A percentile compares a stretch with the other conserved stretches of the same genome.
phyloP scores from a whole-genome alignment of 257 asterid genomes.

The Solanum commersonii region DNA sequence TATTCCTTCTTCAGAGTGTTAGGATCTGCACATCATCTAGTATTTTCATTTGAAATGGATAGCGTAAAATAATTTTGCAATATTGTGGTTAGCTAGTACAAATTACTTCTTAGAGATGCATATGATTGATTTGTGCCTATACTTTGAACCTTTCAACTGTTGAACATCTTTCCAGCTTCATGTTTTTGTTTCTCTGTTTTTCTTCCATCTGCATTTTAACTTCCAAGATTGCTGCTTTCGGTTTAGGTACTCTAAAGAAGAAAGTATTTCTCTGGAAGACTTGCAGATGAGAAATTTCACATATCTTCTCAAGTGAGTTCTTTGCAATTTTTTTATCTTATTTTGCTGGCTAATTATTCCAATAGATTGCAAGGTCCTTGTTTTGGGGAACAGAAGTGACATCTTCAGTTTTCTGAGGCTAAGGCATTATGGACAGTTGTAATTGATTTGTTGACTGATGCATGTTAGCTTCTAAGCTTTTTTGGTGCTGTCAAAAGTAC shows the following conservation, averaged over 20 bases:
- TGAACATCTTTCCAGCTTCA: neutral
- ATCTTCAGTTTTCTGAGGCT: neutral
- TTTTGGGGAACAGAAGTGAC: neutral
- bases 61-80: neutral
- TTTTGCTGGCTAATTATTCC: neutral
- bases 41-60: neutral
- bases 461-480: neutral
- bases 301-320: slow-evolving; percentile 64
- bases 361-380: neutral
- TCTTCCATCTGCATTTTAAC: neutral
- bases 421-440: neutral
- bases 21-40: neutral
- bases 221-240: neutral
- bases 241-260: slow-evolving; percentile 91
- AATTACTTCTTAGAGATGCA: neutral
- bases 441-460: neutral
- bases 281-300: slow-evolving; percentile 56
- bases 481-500: neutral
- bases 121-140: neutral
- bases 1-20: neutral
- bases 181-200: neutral
- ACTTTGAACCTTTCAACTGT: neutral
- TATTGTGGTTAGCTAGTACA: neutral
- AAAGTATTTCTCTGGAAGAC: slow-evolving; percentile 47
- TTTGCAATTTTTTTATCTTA: neutral